Conservation (phyloP, 2,329 filamentous ascomycete genomes). For the Penicillium sp. region DNA sequence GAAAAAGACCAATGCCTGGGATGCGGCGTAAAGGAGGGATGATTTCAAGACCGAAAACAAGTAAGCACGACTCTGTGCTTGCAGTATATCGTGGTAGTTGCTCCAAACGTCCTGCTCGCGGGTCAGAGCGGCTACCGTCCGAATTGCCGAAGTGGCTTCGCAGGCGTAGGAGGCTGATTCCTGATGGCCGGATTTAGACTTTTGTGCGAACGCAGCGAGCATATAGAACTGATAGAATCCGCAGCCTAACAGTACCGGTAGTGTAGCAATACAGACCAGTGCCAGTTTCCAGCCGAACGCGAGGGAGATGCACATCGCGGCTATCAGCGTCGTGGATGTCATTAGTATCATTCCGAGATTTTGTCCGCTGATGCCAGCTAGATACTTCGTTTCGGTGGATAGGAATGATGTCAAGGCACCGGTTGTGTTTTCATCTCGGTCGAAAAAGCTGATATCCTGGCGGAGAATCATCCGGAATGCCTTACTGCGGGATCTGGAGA, state of each 20-base stretch:
- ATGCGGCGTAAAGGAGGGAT: constrained; percentile 75
- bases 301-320: constrained; percentile 68
- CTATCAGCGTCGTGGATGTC: constrained; percentile 74
- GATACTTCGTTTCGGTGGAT: constrained; percentile 83
- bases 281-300: constrained; percentile 84
- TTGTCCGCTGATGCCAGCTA: constrained; percentile 82
- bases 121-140: constrained; percentile 88
- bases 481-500: constrained; percentile 76
- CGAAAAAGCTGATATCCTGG: constrained; percentile 91
- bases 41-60: constrained; percentile 74
- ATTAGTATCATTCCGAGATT: constrained; percentile 85
- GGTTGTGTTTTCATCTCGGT: constrained; percentile 82
- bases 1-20: constrained; percentile 80
- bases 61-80: constrained; percentile 64
- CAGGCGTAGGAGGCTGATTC: constrained; percentile 83
- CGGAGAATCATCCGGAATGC: constrained; percentile 86
- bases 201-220: constrained; percentile 73
- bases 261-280: constrained; percentile 74
- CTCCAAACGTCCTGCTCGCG: constrained; percentile 76
- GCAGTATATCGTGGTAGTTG: constrained; percentile 67
- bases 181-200: constrained; percentile 77
- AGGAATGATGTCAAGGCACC: constrained; percentile 87
- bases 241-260: constrained; percentile 74
- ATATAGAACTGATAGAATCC: constrained; percentile 89
- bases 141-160: constrained; percentile 89